These are phyloP conservation scores for Geranium brycei DNA, from an alignment of 345 rosid species.

Conservation along the genomic window DNA sequence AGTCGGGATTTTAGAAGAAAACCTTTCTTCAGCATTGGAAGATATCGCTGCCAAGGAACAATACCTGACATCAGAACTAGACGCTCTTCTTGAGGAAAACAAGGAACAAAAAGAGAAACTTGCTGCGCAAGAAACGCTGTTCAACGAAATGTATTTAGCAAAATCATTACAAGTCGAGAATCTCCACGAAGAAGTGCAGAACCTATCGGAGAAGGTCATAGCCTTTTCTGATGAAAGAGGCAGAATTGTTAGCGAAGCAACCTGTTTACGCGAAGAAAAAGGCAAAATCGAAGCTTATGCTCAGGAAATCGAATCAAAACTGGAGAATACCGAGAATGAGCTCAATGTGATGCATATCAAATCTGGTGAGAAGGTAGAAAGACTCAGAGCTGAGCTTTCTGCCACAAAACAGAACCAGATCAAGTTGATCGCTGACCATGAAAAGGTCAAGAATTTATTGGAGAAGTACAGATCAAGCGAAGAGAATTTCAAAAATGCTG, in stretches of 20 bases:
- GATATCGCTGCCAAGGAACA: conserved; percentile 26
- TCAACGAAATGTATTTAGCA: conserved; percentile 22
- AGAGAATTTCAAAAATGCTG: conserved; percentile 26
- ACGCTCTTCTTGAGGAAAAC: conserved; percentile 24
- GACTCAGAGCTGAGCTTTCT: conserved; percentile 26
- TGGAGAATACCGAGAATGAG: conserved; percentile 14
- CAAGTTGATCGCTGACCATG: conserved; percentile 19
- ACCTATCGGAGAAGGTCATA: conserved; percentile 16
- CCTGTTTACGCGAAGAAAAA: conserved; percentile 18
- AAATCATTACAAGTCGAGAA: conserved; percentile 23
- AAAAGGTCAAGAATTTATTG: conserved; percentile 20
- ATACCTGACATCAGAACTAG: conserved; percentile 23
- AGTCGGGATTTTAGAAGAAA: conserved; percentile 25
- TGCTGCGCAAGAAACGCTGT: conserved; percentile 15
- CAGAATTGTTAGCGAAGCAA: conserved; percentile 18
- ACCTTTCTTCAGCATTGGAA: conserved; percentile 25
- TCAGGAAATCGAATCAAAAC: conserved; percentile 8
- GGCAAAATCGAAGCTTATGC: conserved; percentile 19
- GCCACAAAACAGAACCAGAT: conserved; percentile 23
- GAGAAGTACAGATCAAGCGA: conserved; percentile 27
- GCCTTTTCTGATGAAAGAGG: conserved; percentile 20
- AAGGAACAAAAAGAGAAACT: conserved; percentile 24
- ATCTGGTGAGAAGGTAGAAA: conserved; percentile 14
- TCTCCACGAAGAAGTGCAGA: conserved; percentile 23
- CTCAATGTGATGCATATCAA: conserved; percentile 14